phyloP scores from a whole-genome alignment of 768 basidiomycete genomes.

The Mrakia hoshinonis region DNA sequence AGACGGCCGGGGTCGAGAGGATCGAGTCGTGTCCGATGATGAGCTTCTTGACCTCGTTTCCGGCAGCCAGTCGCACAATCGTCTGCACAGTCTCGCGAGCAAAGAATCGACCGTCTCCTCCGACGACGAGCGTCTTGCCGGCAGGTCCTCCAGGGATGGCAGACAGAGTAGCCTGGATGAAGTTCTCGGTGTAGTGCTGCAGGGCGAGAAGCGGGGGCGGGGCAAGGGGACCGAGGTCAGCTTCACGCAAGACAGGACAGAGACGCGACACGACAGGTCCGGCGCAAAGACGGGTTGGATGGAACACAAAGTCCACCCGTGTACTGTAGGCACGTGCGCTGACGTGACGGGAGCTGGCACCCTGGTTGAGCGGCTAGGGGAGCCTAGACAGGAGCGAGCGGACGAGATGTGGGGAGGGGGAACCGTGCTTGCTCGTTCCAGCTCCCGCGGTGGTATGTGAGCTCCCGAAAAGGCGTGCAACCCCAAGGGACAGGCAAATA shows the following conservation, averaged over 20 bases:
- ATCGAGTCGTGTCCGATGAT: constrained; percentile 87
- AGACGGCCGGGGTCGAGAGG: constrained; percentile 93
- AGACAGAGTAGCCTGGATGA: constrained; percentile 80
- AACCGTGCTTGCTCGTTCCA: no score
- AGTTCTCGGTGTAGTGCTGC: constrained; percentile 98
- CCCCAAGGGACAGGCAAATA: no score
- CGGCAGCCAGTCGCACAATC: constrained; percentile 88
- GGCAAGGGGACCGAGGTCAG: not conserved
- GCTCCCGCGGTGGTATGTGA: no score
- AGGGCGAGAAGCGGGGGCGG: constrained; percentile 29
- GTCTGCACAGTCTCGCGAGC: constrained; percentile 65
- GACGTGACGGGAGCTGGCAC: no score
- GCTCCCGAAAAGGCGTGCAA: no score
- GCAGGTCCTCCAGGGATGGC: constrained; percentile 68
- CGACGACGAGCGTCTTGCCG: constrained; percentile 75
- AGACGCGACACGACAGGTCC: not conserved
- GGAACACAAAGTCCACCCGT: not conserved
- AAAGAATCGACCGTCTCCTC: constrained; percentile 91
- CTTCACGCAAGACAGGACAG: constrained; percentile 18
- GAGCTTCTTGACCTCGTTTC: constrained; percentile 82
- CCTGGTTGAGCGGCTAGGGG: no score
- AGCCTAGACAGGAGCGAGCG: no score
- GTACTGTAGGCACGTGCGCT: no score
- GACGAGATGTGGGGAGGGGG: no score
- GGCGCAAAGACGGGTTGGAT: not conserved